Percentiles rank a stretch among this genome's conserved stretches.
Evolutionary conservation across 352 stramenopile species (phyloP).

Genomic region (Halophytophthora batemanensis): DNA sequence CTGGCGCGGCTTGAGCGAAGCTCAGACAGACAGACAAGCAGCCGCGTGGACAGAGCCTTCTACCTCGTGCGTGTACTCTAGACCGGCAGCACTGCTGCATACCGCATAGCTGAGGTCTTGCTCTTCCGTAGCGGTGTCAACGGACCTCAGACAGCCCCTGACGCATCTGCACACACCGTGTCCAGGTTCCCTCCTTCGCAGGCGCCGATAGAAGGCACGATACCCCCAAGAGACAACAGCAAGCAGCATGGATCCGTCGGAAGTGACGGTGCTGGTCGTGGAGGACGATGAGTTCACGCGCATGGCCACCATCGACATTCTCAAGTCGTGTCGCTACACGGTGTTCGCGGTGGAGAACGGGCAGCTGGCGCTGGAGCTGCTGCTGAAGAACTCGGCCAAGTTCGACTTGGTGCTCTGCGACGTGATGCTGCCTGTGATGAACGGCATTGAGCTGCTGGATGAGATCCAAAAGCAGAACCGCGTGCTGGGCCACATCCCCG

Average conservation of each 20-base stretch:
- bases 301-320: slow-evolving; percentile 87
- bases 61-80: too few relatives aligned
- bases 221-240: neutral
- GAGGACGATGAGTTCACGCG: slow-evolving; percentile 90
- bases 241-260: slow-evolving; percentile 70
- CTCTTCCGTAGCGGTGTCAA: too few relatives aligned
- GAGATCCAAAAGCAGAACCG: slow-evolving; percentile 69
- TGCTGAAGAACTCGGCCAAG: slow-evolving; percentile 67
- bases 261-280: slow-evolving; percentile 87
- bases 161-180: too few relatives aligned
- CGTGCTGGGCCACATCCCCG: slow-evolving; percentile 76
- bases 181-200: too few relatives aligned
- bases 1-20: too few relatives aligned
- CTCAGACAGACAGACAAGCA: too few relatives aligned
- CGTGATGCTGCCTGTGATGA: slow-evolving; percentile 89
- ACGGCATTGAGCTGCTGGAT: slow-evolving; percentile 84
- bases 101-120: too few relatives aligned
- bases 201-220: too few relatives aligned
- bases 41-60: too few relatives aligned
- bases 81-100: too few relatives aligned
- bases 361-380: slow-evolving; percentile 64
- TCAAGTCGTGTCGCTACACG: slow-evolving; percentile 83
- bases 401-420: slow-evolving; percentile 89
- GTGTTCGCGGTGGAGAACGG: slow-evolving; percentile 86
- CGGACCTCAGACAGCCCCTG: too few relatives aligned